A percentile compares a stretch with the other conserved stretches of the same genome.
Evolutionary conservation across 2,329 filamentous ascomycete species (phyloP).

Genomic region (Alternaria rosae): DNA sequence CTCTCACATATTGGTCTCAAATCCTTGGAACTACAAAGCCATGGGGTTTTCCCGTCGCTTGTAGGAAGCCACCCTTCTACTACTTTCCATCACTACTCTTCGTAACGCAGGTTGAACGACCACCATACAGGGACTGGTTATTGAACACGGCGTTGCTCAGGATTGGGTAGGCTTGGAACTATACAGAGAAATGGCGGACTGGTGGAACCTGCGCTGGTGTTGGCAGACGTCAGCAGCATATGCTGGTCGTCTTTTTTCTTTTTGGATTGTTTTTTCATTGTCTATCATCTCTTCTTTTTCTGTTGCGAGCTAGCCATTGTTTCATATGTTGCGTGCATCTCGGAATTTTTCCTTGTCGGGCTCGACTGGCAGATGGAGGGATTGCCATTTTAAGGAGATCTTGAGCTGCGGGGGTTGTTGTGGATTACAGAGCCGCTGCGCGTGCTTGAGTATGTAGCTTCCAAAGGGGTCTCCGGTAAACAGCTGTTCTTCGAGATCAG

Average conservation of each 20-base stretch:
- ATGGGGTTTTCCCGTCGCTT: slow-evolving; percentile 22
- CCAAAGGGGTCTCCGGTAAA: slow-evolving; percentile 33
- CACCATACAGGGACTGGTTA: slow-evolving; percentile 39
- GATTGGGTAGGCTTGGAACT: slow-evolving; percentile 28
- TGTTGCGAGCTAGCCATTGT: slow-evolving; percentile 11
- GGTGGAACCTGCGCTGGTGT: slow-evolving; percentile 43
- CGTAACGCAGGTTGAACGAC: slow-evolving; percentile 50
- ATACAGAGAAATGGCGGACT: slow-evolving; percentile 41
- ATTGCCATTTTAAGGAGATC: slow-evolving; percentile 21
- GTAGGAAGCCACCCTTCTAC: slow-evolving; percentile 16
- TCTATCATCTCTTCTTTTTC: slow-evolving; percentile 19
- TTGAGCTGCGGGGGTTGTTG: slow-evolving; percentile 31
- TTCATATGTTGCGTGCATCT: slow-evolving; percentile 8
- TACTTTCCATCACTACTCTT: slow-evolving; percentile 24
- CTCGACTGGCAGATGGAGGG: slow-evolving; percentile 26
- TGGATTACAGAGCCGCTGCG: slow-evolving; percentile 40
- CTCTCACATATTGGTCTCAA: slow-evolving; percentile 37
- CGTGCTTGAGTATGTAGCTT: slow-evolving; percentile 38
- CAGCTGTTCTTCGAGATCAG: slow-evolving; percentile 27
- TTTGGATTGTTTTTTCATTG: slow-evolving; percentile 18
- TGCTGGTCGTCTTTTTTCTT: slow-evolving; percentile 20
- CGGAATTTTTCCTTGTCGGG: slow-evolving; percentile 26
- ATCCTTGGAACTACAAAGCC: slow-evolving; percentile 39
- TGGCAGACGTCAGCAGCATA: slow-evolving; percentile 26
- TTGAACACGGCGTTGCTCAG: slow-evolving; percentile 44